Evolutionary conservation across 1,284 basidiomycete genomes (phyloP).

Genomic region (Schizopora paradoxa): DNA sequence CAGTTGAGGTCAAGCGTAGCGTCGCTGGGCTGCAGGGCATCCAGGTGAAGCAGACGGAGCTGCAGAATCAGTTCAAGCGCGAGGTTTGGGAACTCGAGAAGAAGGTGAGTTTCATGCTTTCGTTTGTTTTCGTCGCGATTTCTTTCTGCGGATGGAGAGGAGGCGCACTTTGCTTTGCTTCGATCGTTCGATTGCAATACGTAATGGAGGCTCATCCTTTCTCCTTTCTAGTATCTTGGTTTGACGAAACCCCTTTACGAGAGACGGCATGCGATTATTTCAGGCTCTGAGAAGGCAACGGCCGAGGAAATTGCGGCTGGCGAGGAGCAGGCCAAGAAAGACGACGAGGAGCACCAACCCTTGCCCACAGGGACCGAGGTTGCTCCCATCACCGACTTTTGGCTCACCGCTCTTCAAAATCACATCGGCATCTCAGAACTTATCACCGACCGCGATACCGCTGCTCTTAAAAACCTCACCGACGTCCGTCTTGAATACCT

Average conservation of each 20-base stretch:
- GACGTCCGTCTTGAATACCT: conserved; percentile 71
- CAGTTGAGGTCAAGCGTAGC: conserved; percentile 76
- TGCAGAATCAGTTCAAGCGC: conserved; percentile 94
- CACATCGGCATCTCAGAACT: conserved; percentile 83
- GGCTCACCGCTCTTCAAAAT: conserved; percentile 95
- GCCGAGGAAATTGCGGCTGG: conserved; percentile 82
- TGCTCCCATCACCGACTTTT: conserved; percentile 90
- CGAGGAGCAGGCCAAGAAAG: conserved; percentile 61
- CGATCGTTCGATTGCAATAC: conserved; percentile 1
- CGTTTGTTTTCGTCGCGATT: background rate
- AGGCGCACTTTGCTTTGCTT: background rate
- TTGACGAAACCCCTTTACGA: conserved; percentile 86
- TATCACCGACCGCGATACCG: conserved; percentile 91
- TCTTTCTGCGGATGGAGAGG: background rate
- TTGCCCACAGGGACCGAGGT: conserved; percentile 39
- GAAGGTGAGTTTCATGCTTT: conserved; percentile 54
- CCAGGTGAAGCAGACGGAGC: conserved; percentile 88
- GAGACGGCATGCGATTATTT: conserved; percentile 80
- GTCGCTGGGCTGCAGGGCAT: conserved; percentile 93
- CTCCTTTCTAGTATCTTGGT: conserved; percentile 64
- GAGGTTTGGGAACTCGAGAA: conserved; percentile 97
- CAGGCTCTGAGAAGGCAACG: conserved; percentile 73
- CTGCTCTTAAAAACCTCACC: conserved; percentile 61
- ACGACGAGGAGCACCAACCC: conserved; percentile 59
- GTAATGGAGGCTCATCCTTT: conserved; percentile 5